A percentile compares a stretch with the other conserved stretches of the same genome.
Evolutionary conservation across 768 basidiomycete species (phyloP).

Genomic region (Pholiota molesta): DNA sequence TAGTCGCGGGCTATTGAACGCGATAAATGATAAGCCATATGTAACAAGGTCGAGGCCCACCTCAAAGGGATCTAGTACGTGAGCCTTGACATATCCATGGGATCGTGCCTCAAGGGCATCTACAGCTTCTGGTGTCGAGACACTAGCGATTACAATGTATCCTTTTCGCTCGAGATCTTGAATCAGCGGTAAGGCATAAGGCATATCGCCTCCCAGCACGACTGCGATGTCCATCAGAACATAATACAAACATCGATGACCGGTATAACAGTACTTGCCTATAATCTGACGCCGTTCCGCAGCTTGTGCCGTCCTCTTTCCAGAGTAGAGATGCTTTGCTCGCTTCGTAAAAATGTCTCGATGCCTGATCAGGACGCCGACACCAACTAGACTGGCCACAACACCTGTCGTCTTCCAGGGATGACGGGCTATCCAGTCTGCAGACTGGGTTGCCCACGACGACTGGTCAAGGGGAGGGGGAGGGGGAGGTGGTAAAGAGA

Average conservation of each 20-base stretch:
- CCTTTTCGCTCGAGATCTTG: constrained; percentile 75
- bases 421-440: constrained; percentile 57
- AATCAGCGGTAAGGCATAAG: constrained; percentile 72
- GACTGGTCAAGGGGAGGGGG: constrained; percentile 51
- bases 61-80: constrained; percentile 81
- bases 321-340: constrained; percentile 39
- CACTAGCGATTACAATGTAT: constrained; percentile 84
- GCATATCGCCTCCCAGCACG: constrained; percentile 79
- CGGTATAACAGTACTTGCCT: constrained; percentile 44
- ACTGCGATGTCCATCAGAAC: constrained; percentile 44
- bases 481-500: constrained; percentile 63
- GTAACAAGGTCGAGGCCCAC: constrained; percentile 35
- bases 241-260: not conserved
- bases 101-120: constrained; percentile 63
- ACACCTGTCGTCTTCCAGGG: constrained; percentile 64
- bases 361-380: constrained; percentile 65
- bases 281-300: constrained; percentile 67
- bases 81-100: constrained; percentile 78
- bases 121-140: constrained; percentile 68
- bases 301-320: constrained; percentile 45
- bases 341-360: constrained; percentile 33
- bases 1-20: constrained; percentile 60
- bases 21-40: not conserved
- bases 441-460: constrained; percentile 47
- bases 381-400: constrained; percentile 59